A percentile compares a stretch with the other conserved stretches of the same genome.
Evolutionary conservation across 2,329 filamentous ascomycete genomes (phyloP).

Genomic region (Diaporthe capsici): DNA sequence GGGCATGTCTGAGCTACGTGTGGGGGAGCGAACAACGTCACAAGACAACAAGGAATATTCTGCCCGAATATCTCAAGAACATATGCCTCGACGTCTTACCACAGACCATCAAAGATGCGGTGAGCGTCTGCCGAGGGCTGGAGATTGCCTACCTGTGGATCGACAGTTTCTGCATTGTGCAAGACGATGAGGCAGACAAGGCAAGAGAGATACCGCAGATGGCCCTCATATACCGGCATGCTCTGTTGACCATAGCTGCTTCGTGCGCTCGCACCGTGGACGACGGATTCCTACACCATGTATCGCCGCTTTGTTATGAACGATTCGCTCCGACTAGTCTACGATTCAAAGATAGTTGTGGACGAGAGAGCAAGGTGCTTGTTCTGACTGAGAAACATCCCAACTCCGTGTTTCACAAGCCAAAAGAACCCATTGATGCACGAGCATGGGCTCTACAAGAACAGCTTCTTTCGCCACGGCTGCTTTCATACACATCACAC

Average conservation of each 20-base stretch:
- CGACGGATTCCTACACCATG: background rate
- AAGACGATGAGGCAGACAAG: slow-evolving; percentile 5
- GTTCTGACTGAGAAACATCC: background rate
- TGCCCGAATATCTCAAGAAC: background rate
- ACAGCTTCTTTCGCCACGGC: slow-evolving; percentile 1
- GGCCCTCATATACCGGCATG: background rate
- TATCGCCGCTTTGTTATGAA: background rate
- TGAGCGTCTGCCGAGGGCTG: background rate
- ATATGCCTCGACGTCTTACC: background rate
- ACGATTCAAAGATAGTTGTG: background rate
- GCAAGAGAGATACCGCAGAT: background rate
- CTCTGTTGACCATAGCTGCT: slow-evolving; percentile 10
- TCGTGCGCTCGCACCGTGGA: background rate
- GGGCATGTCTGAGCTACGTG: slow-evolving; percentile 9
- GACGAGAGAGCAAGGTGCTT: background rate
- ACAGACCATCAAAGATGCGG: slow-evolving; percentile 1
- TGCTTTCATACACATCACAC: background rate
- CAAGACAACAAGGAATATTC: background rate
- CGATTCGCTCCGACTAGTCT: background rate
- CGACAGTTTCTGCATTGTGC: slow-evolving; percentile 26
- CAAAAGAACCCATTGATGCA: background rate
- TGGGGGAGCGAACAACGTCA: background rate
- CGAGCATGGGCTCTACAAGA: slow-evolving; percentile 3
- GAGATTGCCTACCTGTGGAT: slow-evolving; percentile 3
- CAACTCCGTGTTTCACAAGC: rapidly evolving